A percentile compares a stretch with the other conserved stretches of the same genome.
These are phyloP conservation scores for Dentipellis fragilis DNA, from an alignment of 768 basidiomycete species.

Conservation along the genomic window DNA sequence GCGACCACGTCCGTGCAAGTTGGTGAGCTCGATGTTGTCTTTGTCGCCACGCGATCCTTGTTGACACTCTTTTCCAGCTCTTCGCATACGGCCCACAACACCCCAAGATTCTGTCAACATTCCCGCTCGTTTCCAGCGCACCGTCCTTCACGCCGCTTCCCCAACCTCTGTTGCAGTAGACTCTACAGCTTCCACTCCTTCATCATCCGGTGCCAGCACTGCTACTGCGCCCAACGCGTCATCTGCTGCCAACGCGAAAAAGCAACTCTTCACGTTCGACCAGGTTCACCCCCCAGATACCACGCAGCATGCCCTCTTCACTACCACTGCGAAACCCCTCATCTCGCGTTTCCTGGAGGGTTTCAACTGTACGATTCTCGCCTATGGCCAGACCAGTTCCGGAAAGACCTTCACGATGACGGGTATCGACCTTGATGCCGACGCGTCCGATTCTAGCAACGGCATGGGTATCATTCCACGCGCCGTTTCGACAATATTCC, in stretches of 20 bases:
- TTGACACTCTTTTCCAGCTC: conserved; percentile 35
- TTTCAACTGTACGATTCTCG: conserved; percentile 95
- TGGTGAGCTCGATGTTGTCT: conserved; percentile 43
- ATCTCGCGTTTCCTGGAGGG: conserved; percentile 84
- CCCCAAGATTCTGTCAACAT: conserved; percentile 76
- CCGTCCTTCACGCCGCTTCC: conserved; percentile 72
- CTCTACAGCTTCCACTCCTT: conserved; percentile 41
- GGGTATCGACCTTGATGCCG: conserved; percentile 81
- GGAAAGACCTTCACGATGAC: conserved; percentile 99
- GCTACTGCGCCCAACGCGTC: conserved; percentile 32
- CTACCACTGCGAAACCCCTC: conserved; percentile 75
- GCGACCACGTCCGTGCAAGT: conserved; percentile 89
- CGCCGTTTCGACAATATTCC: conserved; percentile 84
- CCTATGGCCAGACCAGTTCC: conserved; percentile 95
- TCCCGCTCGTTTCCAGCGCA: conserved; percentile 89
- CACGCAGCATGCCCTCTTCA: conserved; percentile 81
- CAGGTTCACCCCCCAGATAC: conserved; percentile 84
- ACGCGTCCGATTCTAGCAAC: conserved; percentile 73
- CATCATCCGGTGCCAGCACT: conserved; percentile 40
- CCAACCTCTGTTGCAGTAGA: conserved; percentile 79
- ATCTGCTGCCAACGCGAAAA: conserved; percentile 40
- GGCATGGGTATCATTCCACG: conserved; percentile 94
- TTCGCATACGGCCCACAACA: conserved; percentile 86
- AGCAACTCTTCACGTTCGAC: conserved; percentile 86
- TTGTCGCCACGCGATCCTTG: conserved; percentile 12